Evolutionary conservation across 179 eudicot genomes (phyloP).

Genomic region (Silene noctiflora): DNA sequence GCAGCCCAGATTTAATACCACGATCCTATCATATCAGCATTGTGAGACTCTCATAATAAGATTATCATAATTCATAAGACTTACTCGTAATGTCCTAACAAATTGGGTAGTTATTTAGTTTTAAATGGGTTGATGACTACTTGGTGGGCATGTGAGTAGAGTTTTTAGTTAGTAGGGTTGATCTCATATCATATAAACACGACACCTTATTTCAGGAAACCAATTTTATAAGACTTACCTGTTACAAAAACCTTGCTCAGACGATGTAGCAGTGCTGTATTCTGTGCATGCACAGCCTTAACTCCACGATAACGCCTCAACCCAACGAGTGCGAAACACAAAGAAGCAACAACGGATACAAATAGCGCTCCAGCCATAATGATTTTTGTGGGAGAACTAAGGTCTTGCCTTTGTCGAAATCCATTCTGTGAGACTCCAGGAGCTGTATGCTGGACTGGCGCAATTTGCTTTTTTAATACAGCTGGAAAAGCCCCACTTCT

Average conservation of each 20-base stretch:
- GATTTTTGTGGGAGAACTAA: not conserved
- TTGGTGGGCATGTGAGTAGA: not conserved
- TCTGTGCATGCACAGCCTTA: constrained; percentile 47
- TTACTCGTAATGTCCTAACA: no score
- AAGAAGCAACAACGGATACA: constrained; percentile 27
- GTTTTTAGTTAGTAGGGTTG: not conserved
- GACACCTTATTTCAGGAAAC: not conserved
- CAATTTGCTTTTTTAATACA: constrained; percentile 1
- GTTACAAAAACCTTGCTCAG: constrained; percentile 90
- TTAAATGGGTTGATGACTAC: no score
- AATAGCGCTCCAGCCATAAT: constrained; percentile 25
- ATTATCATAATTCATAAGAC: no score
- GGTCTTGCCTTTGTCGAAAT: not conserved
- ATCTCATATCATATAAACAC: not conserved
- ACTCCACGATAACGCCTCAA: constrained; percentile 40
- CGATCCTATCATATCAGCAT: not conserved
- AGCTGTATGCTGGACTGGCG: constrained; percentile 16
- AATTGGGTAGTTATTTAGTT: no score
- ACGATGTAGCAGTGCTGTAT: constrained; percentile 74
- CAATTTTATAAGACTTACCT: constrained; percentile 37
- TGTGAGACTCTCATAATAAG: no score
- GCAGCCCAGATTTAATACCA: not conserved
- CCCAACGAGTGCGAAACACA: constrained; percentile 28
- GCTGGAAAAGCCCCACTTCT: constrained; percentile 40
- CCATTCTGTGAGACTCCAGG: constrained; percentile 11